These are phyloP conservation scores for Leishmania turanica DNA, from an alignment of 208 protist species.

Conservation along the genomic window DNA sequence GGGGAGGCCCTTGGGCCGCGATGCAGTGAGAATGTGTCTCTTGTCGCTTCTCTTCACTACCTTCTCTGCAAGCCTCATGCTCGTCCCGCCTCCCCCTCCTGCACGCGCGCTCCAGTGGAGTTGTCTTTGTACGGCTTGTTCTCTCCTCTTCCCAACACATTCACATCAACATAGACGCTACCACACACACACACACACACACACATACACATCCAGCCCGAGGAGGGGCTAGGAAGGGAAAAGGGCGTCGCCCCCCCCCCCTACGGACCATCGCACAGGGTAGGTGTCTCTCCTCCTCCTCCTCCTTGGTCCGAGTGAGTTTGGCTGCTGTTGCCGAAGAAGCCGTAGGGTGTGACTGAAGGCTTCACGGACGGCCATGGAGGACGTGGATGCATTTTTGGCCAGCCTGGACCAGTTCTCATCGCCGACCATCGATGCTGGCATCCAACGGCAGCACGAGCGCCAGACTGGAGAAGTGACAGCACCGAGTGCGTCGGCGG, in stretches of 20 bases:
- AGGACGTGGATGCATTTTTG: constrained; percentile 63
- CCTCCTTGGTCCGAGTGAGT: not conserved
- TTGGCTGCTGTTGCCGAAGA: not conserved
- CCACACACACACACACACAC: not conserved
- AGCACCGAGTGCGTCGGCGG: not conserved
- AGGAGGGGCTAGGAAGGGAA: not conserved
- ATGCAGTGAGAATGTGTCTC: not conserved
- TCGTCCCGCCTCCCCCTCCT: not conserved
- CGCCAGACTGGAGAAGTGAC: not conserved
- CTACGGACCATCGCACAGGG: not conserved
- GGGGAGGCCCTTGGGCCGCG: not conserved
- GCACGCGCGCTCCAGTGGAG: not conserved
- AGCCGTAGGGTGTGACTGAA: not conserved
- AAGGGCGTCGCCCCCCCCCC: not conserved
- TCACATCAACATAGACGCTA: not conserved
- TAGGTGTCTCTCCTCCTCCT: not conserved
- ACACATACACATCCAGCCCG: not conserved
- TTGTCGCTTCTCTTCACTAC: constrained; percentile 9
- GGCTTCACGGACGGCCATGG: constrained; percentile 25
- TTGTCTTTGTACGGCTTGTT: not conserved
- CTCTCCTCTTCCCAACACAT: not conserved
- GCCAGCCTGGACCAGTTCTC: constrained; percentile 52
- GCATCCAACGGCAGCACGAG: constrained; percentile 34
- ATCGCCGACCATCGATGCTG: constrained; percentile 37
- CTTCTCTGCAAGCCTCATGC: not conserved